Percentiles rank a stretch among this genome's conserved stretches.
phyloP scores from a whole-genome alignment of 2,329 filamentous ascomycete species.

The Cladosporium sp. region DNA sequence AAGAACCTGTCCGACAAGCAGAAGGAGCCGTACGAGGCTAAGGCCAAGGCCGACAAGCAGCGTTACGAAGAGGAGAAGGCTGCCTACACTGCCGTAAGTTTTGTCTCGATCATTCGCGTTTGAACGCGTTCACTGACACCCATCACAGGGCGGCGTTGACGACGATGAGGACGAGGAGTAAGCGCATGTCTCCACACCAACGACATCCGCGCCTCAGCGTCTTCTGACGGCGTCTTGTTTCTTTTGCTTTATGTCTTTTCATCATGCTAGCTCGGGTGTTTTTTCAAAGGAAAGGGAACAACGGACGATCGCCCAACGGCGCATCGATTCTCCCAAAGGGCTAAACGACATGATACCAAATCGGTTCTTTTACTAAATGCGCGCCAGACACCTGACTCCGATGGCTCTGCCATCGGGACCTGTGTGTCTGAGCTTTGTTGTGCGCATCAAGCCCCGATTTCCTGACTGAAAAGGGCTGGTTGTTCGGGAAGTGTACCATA shows the following conservation, averaged over 20 bases:
- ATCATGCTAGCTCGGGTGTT: constrained; percentile 9
- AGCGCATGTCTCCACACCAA: background rate
- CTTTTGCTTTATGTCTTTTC: constrained; percentile 5
- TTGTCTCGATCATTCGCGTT: background rate
- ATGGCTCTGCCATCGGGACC: no score
- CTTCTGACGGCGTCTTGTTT: background rate
- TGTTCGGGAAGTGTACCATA: constrained; percentile 3
- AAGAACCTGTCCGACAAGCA: constrained; percentile 94
- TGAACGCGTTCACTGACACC: constrained; percentile 17
- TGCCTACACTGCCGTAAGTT: constrained; percentile 73
- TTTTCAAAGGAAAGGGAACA: constrained; percentile 1
- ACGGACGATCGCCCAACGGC: background rate
- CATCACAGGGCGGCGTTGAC: constrained; percentile 27
- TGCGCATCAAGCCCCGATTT: background rate
- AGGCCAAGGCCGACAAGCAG: constrained; percentile 97
- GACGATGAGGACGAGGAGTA: constrained; percentile 36
- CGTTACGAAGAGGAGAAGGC: constrained; percentile 98
- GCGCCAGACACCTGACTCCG: background rate
- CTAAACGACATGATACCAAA: constrained; percentile 8
- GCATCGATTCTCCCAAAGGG: background rate
- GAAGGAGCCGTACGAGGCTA: constrained; percentile 89
- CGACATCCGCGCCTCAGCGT: background rate
- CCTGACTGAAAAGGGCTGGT: background rate
- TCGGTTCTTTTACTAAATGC: constrained; percentile 5
- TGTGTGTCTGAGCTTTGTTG: background rate